Base-by-base conservation (phyloP, 805 yeast genomes). In the Saccharomyces mikatae region DNA sequence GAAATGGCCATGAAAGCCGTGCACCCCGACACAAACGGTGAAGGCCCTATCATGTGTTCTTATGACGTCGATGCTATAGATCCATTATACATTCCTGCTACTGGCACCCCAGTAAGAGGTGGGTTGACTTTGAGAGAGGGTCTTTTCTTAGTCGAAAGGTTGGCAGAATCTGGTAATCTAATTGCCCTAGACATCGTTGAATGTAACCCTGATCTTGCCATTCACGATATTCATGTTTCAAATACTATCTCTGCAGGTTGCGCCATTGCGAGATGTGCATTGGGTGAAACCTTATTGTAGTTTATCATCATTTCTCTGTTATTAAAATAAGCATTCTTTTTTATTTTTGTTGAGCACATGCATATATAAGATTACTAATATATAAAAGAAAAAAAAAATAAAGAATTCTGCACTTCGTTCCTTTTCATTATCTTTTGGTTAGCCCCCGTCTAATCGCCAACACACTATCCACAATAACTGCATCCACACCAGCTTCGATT, bases 31-130 rank as follows among this genome's bases (percentile, higher is more conserved):
- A 95, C 96, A 14, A 78, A 80, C 53, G 79, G 82, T 22, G 74
- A 78, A 53, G 72, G 79, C 49, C 98, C 99, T 50, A 79, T 94
- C 58, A 97, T 92, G 75, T 73, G 94, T 60, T 86, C 95, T 28
- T 92, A 91, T 69, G 99, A 92, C 68, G 97, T 92, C 47, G 99
- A 92, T 72, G 97, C 97, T 47, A 85, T 94, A 55, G 99, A 92
- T 72, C 98, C 98, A 49, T 78, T 83, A 58, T 90, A 77, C 67
- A 97, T 94, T 13, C 97, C 97, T 21, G 96, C 97, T 44, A 92
- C 99, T 0, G 99, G 99, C 53, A 94, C 99, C 1, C 92, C 97
- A 47, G 99, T 92, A 14, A 84, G 96, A 70, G 98, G 98, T 60
- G 99, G 99, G 3, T 76, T 92, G 60, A 85, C 97, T 8, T 79